Evolutionary conservation across 768 basidiomycete species (phyloP).

Genomic region (Rhizopogon rudus): DNA sequence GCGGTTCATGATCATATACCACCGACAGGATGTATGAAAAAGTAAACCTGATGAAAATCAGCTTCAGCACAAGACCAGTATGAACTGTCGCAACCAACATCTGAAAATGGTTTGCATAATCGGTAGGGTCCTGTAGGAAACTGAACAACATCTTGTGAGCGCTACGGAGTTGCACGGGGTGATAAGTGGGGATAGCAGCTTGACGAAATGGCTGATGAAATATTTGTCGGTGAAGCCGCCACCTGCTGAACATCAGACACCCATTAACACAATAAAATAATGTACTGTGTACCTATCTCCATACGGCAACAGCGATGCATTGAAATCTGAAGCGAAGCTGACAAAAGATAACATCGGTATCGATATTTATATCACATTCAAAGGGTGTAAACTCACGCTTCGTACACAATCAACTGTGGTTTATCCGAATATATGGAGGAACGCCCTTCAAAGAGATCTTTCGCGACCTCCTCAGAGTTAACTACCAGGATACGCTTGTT

Average conservation of each 20-base stretch:
- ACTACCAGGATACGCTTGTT: conserved; percentile 26
- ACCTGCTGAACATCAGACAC: neutral
- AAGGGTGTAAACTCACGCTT: neutral
- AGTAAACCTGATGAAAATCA: neutral
- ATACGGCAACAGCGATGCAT: neutral
- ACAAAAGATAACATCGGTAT: neutral
- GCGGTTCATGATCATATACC: neutral
- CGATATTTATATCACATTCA: no score
- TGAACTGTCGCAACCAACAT: neutral
- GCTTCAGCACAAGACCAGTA: neutral
- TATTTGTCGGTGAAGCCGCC: neutral
- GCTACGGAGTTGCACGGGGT: neutral
- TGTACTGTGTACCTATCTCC: neutral
- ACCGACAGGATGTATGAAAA: neutral
- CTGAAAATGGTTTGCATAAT: no score
- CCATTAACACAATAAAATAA: no score
- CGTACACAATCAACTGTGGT: conserved; percentile 4
- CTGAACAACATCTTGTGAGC: neutral
- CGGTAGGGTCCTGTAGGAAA: neutral
- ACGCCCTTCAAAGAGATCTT: conserved; percentile 32
- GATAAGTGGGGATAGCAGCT: neutral
- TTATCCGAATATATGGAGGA: conserved; percentile 34
- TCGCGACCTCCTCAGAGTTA: conserved; percentile 26
- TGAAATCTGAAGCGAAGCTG: neutral
- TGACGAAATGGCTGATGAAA: neutral